Percentiles rank a stretch among this genome's conserved stretches.
Evolutionary conservation across 2,329 filamentous ascomycete species (phyloP).

Genomic region (Gyromitra esculenta): DNA sequence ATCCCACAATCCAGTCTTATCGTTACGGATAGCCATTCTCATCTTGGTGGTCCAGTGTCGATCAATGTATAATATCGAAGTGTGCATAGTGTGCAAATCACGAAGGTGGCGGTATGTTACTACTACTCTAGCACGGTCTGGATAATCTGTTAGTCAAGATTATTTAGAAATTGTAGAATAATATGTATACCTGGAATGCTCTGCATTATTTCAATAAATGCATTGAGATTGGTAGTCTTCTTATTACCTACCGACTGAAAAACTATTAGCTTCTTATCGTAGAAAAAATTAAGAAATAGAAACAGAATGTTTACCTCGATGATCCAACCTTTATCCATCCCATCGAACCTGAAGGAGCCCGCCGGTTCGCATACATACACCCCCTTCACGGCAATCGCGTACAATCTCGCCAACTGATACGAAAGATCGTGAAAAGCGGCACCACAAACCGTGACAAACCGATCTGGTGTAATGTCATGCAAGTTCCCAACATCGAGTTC

Average conservation of each 20-base stretch:
- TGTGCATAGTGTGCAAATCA: slow-evolving; percentile 93
- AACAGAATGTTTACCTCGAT: slow-evolving; percentile 64
- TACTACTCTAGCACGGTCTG: slow-evolving; percentile 80
- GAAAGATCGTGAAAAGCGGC: slow-evolving; percentile 96
- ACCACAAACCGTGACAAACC: slow-evolving; percentile 92
- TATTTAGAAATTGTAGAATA: neutral
- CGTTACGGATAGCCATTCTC: slow-evolving; percentile 86
- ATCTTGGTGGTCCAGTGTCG: slow-evolving; percentile 97
- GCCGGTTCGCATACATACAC: slow-evolving; percentile 95
- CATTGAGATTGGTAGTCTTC: slow-evolving; percentile 84
- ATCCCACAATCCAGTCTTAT: slow-evolving; percentile 90
- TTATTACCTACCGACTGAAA: slow-evolving; percentile 84
- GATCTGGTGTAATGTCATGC: slow-evolving; percentile 92
- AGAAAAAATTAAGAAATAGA: neutral
- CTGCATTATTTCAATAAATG: slow-evolving; percentile 92
- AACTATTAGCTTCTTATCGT: slow-evolving; percentile 2
- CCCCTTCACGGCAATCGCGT: slow-evolving; percentile 89
- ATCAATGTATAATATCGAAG: slow-evolving; percentile 89
- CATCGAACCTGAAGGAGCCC: slow-evolving; percentile 91
- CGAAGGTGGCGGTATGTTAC: slow-evolving; percentile 95
- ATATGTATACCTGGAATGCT: slow-evolving; percentile 74
- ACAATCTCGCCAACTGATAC: slow-evolving; percentile 96
- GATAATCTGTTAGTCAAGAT: slow-evolving; percentile 5
- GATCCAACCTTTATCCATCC: slow-evolving; percentile 87
- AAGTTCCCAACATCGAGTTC: slow-evolving; percentile 87